Base-by-base conservation (phyloP, 345 rosid species). In the Aethionema arabicum region DNA sequence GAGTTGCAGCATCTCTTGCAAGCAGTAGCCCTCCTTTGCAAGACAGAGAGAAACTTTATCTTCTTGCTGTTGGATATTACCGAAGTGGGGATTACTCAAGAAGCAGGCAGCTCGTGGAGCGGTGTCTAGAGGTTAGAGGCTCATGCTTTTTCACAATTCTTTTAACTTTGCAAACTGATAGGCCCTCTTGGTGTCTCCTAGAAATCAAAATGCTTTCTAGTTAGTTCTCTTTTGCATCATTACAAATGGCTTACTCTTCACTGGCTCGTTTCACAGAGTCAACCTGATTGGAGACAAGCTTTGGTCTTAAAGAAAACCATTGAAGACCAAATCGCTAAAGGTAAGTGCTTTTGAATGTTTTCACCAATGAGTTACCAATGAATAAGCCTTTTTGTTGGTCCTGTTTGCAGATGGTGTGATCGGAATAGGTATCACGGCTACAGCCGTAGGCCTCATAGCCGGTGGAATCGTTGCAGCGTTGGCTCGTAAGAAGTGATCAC, bases 281-380 rank as follows among this genome's bases (percentile, higher is more conserved):
- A 80, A 67, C 91, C 95, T 49, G 90, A 89, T 61, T 89, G 91
- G 95, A 84, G 84, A 74, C 96, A 86, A 73, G 89, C 96, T 56
- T 69, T 77, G 55, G 56, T 32, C 67, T 87, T 89, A 32, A 86
- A 81, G 80, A 89, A 83, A 74, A 63, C 80, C 2, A 69, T 89
- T 56, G 86, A 84, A 69, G 89, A 85, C 67, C 68, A 73, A 56
- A 77, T 86, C 51, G 80, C 87, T 4, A 84, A 79, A 75, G 96
- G 95, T 85, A 61, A 45, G 33, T 35, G n/a, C 36, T 37, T 30
- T 41, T 59, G 5, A 4, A 35, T 44, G 6, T 13, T n/a, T 33
- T 37, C 10, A 32, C 14, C 4, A 42, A 15, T 44, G 56, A 16
- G 40, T 32, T 65, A 12, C 0, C 31, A 32, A 59, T 52, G 56